These are phyloP conservation scores for Colletotrichum eleusines DNA, from an alignment of 2,329 filamentous ascomycete species.

Conservation along the genomic window DNA sequence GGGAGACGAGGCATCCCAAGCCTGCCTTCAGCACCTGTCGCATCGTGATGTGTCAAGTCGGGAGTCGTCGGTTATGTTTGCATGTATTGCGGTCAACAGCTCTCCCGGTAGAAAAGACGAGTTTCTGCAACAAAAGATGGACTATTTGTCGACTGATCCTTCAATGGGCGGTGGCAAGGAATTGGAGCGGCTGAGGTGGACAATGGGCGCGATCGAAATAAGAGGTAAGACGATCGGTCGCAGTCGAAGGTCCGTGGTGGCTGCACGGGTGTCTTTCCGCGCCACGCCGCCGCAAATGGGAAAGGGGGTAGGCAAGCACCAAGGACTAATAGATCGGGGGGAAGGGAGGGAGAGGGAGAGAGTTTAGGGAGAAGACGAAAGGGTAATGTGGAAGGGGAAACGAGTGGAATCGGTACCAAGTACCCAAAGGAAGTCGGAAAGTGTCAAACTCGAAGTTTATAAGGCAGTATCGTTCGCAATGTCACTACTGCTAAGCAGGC, in stretches of 20 bases:
- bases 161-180: constrained; percentile 25
- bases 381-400: constrained; percentile 49
- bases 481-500: constrained; percentile 33
- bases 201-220: constrained; percentile 14
- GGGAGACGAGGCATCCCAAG: constrained; percentile 56
- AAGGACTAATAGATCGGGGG: constrained; percentile 25
- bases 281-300: constrained; percentile 33
- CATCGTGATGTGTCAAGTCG: constrained; percentile 40
- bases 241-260: constrained; percentile 32
- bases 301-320: neutral
- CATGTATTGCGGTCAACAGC: constrained; percentile 10
- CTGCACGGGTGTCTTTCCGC: constrained; percentile 34
- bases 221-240: constrained; percentile 31
- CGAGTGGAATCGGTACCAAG: constrained; percentile 68
- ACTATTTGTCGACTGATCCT: neutral
- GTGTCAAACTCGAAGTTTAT: neutral
- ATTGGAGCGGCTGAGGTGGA: constrained; percentile 14
- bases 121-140: neutral
- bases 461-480: constrained; percentile 12
- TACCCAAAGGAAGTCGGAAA: constrained; percentile 50
- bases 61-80: neutral
- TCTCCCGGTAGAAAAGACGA: neutral
- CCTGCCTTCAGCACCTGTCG: constrained; percentile 52
- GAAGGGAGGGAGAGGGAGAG: neutral
- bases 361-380: constrained; percentile 4